Base-by-base conservation (phyloP, 371 early-diverging fungal genomes). In the Mortierella sp. region DNA sequence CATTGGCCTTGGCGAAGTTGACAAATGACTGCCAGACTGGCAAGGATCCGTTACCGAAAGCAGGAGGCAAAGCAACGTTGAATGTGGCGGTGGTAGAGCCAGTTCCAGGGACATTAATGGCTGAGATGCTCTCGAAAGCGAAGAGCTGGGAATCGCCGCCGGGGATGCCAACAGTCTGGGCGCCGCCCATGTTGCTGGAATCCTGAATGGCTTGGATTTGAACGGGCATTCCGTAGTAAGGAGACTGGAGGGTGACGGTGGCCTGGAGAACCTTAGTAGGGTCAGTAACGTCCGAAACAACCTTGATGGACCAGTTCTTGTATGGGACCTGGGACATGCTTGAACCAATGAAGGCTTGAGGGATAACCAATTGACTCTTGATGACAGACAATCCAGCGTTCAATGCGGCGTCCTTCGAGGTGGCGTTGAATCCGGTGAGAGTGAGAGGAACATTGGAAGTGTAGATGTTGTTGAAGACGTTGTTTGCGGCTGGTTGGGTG, bases 181-280 rank as follows among this genome's bases (percentile, higher is more conserved):
- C 5, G 0, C 57, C 61, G 37, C 49, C 52, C 68, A 71, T 8
- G 60, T 69, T 52, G 14, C 59, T 54, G 10, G 16, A 59, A 16
- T 47, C 55, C 18, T 55, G 57, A 39, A 62, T 66, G 16, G 26
- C 28, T 39, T 55, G 26, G 63, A 81, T 32, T 51, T 68, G 3
- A 35, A 72, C 22, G 8, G 76, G 73, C 52, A 40, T 64, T 24
- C 81, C 81, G n/a, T 81, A 81, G 61, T 81, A 81, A 16, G 76
- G 76, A 9, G 72, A 72, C 59, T 72, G 66, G 76, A 81, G 75
- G 43, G 75, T 81, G 43, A 60, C 76, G 1, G 81, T 75, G 62
- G 69, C 39, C 64, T 72, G 60, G 61, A 73, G 61, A 8, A 59
- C 24, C 24, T 24, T 18, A 39, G 68, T 66, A 18, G 37, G 57